Conservation (phyloP, 257 asterid species). For the Plantago ovata region DNA sequence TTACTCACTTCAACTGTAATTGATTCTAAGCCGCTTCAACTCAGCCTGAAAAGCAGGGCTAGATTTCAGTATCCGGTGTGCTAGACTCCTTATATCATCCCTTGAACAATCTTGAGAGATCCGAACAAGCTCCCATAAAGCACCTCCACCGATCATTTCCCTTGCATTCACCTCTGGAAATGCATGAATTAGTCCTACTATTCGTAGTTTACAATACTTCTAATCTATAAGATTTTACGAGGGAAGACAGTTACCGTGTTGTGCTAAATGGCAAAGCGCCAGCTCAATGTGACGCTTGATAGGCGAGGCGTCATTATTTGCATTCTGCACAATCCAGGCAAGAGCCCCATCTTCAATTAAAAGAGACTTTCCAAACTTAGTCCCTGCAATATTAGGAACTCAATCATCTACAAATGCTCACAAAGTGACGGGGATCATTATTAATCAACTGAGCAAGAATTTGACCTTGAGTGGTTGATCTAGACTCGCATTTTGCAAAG, state of each 20-base stretch:
- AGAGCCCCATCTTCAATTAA: conserved; percentile 74
- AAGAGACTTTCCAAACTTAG: conserved; percentile 58
- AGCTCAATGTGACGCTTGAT: conserved; percentile 77
- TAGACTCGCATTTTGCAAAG: conserved; percentile 91
- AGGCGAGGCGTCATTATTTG: conserved; percentile 67
- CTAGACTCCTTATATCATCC: conserved; percentile 69
- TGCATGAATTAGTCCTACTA: neutral
- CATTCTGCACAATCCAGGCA: conserved; percentile 83
- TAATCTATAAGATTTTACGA: neutral
- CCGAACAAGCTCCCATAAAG: conserved; percentile 77
- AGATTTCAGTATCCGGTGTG: conserved; percentile 47
- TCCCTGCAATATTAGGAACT: conserved; percentile 33
- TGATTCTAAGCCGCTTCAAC: conserved; percentile 52
- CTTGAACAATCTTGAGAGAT: conserved; percentile 66
- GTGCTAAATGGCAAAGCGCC: conserved; percentile 83
- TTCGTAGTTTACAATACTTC: neutral
- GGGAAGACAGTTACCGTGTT: conserved; percentile 47
- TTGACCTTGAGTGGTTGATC: conserved; percentile 69
- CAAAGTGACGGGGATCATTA: neutral
- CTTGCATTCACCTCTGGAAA: conserved; percentile 62
- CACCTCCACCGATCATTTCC: conserved; percentile 67
- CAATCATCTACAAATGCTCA: neutral
- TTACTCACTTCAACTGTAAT: conserved; percentile 26
- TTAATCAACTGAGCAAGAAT: neutral
- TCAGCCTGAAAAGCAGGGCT: conserved; percentile 57